Evolutionary conservation across 768 basidiomycete genomes (phyloP).

Genomic region (Leucocoprinus sp.): DNA sequence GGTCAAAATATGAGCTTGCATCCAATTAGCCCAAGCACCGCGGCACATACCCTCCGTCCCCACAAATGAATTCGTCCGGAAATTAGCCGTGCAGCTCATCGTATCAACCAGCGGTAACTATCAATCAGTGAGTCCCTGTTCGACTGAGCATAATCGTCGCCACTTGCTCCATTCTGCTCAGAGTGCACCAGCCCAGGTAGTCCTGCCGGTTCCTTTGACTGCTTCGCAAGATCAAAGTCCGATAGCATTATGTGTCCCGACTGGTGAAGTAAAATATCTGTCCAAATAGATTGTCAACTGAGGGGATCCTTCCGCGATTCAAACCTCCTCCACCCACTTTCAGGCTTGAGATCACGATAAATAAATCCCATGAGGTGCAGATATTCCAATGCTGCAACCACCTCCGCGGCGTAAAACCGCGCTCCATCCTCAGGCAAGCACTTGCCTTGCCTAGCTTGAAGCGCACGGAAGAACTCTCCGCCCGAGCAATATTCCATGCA

Average conservation of each 20-base stretch:
- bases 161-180: constrained; percentile 81
- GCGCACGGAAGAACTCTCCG: constrained; percentile 96
- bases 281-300: constrained; percentile 13
- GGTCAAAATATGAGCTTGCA: constrained; percentile 8
- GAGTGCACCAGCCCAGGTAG: constrained; percentile 84
- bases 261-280: constrained; percentile 95
- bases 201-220: constrained; percentile 78
- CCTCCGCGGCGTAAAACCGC: constrained; percentile 97
- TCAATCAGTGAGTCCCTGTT: constrained; percentile 13
- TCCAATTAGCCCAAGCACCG: constrained; percentile 13
- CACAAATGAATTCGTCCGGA: constrained; percentile 98
- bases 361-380: constrained; percentile 99
- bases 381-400: constrained; percentile 95
- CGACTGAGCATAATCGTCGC: constrained; percentile 8
- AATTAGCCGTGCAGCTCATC: constrained; percentile 93
- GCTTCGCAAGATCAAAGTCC: constrained; percentile 98
- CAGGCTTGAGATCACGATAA: constrained; percentile 97
- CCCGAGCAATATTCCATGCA: constrained; percentile 99
- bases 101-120: constrained; percentile 94
- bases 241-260: constrained; percentile 99
- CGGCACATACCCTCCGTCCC: constrained; percentile 83
- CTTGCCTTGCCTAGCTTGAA: constrained; percentile 94
- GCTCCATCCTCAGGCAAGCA: constrained; percentile 94
- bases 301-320: constrained; percentile 13
- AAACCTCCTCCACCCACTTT: constrained; percentile 61